Base-by-base conservation (phyloP, 176 grass and related monocot genomes). In the Oryza meridionalis region DNA sequence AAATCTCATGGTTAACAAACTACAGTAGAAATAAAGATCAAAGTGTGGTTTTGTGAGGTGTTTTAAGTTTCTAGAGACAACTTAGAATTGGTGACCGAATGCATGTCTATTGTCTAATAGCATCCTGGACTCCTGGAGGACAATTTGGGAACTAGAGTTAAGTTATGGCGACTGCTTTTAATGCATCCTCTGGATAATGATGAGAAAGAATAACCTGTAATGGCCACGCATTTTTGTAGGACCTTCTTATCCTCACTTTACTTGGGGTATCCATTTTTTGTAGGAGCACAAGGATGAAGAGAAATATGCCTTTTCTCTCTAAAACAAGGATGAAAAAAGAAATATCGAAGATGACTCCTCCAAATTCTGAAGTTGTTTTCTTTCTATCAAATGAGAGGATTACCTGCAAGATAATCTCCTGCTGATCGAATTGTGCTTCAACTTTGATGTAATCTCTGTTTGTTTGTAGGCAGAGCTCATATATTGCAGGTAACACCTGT, bases 31-130 rank as follows among this genome's bases (percentile, higher is more conserved):
- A 10, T 16, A 21, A 47, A 29, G 44, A 65, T 58, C 16, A 17
- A 47, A 83, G 29, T 49, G 26, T 24, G 70, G 24, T 67, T 69
- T 37, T 83, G 59, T 83, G 14, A 66, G 73, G 14, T 50, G 64
- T 53, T 61, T 58, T 59, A 10, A 44, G 25, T 51, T 59, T 61
- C 27, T 68, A 24, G 59, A 81, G 8, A 45, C 74, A 43, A 7
- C 40, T 22, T n/a, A 35, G 16, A 33, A 67, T 50, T 44, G 26
- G 12, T 58, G 11, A 47, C 26, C 2, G 21, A 81, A 62, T 76
- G 72, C 25, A 59, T 72, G 1, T 32, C 27, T 14, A 47, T 45
- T 72, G 1, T 32, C 21, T 14, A 47, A 10, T 55, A 27, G 31
- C n/a, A 81, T 49, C 12, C 65, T 58, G 25, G 79, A 12, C 70